phyloP scores from a whole-genome alignment of 129 eudicot genomes.

The Smallanthus sonchifolius region DNA sequence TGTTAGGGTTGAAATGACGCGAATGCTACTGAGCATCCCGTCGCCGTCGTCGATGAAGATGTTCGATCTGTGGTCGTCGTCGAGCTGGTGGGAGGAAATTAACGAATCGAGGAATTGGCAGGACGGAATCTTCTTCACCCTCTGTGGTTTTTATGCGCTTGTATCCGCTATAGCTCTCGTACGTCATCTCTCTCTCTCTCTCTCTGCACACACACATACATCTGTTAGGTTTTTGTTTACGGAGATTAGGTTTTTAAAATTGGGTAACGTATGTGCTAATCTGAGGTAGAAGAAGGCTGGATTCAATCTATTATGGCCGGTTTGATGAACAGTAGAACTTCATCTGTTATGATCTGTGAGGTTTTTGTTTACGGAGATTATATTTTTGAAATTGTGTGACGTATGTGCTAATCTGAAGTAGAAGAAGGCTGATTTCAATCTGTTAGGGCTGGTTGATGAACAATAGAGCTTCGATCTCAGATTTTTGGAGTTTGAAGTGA shows the following conservation, averaged over 20 bases:
- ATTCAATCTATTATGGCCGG: neutral
- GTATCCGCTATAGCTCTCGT: conserved; percentile 69
- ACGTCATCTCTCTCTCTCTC: neutral
- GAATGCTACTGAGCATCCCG: conserved; percentile 24
- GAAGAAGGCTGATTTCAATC: neutral
- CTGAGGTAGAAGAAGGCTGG: neutral
- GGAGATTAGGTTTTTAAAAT: neutral
- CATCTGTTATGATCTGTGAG: neutral
- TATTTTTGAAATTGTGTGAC: neutral
- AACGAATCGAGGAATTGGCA: conserved; percentile 62
- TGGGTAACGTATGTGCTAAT: neutral
- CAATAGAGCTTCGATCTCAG: neutral
- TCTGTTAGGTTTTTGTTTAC: neutral
- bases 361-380: neutral
- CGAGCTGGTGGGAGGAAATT: conserved; percentile 57
- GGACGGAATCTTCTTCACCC: conserved; percentile 61
- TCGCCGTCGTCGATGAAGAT: conserved; percentile 20
- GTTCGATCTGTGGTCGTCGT: conserved; percentile 21
- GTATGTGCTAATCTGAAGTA: neutral
- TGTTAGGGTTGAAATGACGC: conserved; percentile 9
- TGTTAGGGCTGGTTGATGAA: too few species aligned
- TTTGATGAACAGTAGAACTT: neutral
- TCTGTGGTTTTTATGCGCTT: conserved; percentile 51
- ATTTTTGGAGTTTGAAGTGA: neutral
- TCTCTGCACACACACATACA: neutral